A percentile compares a stretch with the other conserved stretches of the same genome.
Evolutionary conservation across 768 basidiomycete genomes (phyloP).

Genomic region (Kwoniella heveanensis): DNA sequence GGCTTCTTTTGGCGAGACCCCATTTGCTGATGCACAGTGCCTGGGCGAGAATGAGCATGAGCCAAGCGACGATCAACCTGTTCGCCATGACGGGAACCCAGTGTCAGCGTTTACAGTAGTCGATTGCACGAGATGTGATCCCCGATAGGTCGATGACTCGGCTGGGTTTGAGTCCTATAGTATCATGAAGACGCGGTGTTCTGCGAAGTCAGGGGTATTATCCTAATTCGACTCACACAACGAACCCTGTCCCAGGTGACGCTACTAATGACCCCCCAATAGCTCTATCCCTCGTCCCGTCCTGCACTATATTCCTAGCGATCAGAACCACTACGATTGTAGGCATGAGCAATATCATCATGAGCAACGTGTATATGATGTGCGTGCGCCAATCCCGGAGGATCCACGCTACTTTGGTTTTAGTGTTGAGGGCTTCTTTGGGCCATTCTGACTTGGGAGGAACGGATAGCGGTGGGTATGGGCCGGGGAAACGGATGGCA

Average conservation of each 20-base stretch:
- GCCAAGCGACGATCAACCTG: constrained; percentile 15
- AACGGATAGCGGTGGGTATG: constrained; percentile 16
- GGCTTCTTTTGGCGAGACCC: constrained; percentile 3
- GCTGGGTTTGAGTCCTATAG: no score
- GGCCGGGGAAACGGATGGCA: constrained; percentile 7
- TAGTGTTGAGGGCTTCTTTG: not conserved
- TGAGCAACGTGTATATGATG: not conserved
- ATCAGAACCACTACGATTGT: constrained; percentile 9
- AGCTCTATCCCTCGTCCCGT: not conserved
- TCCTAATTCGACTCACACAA: constrained; percentile 6
- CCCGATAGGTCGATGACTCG: no score
- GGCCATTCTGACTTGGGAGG: constrained; percentile 6
- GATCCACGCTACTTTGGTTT: constrained; percentile 14
- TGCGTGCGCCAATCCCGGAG: constrained; percentile 11
- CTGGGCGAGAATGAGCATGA: constrained; percentile 6
- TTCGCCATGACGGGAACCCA: not conserved
- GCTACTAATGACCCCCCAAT: constrained; percentile 8
- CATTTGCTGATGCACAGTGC: constrained; percentile 7
- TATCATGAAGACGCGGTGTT: no score
- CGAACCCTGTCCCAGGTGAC: constrained; percentile 11
- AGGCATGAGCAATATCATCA: constrained; percentile 9
- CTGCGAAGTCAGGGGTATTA: no score
- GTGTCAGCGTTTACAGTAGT: no score
- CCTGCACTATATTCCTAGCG: not conserved
- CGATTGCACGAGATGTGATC: no score